Evolutionary conservation across 371 early-diverging fungal species (phyloP), one percentile per base, ranked within the genome.

Genomic region (Cokeromyces recurvatus): DNA sequence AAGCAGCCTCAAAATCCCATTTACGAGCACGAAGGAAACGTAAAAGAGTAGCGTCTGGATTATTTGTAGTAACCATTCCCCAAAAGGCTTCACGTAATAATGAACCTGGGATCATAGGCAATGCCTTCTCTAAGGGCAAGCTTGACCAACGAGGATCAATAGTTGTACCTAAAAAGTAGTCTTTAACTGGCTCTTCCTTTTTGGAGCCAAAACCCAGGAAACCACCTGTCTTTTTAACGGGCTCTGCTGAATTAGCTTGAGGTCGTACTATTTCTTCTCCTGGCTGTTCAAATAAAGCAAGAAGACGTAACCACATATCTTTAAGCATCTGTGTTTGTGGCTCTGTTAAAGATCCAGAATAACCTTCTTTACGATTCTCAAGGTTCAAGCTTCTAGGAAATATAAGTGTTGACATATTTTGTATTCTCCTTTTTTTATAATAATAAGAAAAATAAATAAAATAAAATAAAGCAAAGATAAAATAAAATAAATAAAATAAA

Each of bases 11-110:
- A n/a, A 80, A 62, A 46, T 87, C 77, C 84, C 86, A 90, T 56
- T 87, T 87, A 40, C 91, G 76, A 4, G 91, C 91, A 29, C 89
- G 75, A 23, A 90, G 55, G 55, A 81, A 90, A 3, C 91, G 82
- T 25, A 87, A 60, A 16, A 84, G 7, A 19, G 83, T 57, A 2
- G 73, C 42, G 59, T 90, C 89, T 7, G 90, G 87, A 43, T 85
- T 79, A 43, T 85, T 80, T 32, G 67, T 70, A 31, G 67, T 64
- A 24, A 68, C 72, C 45, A 80, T 55, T 23, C 60, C 57, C 81
- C 81, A 80, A 53, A 78, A 80, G 5, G 74, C 64, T 2, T 51
- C 46, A 19, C 57, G 67, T 37, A 78, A 38, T 19, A 57, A 43
- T n/a, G 34, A 12, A 17, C 74, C 77, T 21, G 65, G 59, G 25